Evolutionary conservation across 441 rosid genomes (phyloP).

Genomic region (Populus hybrid): DNA sequence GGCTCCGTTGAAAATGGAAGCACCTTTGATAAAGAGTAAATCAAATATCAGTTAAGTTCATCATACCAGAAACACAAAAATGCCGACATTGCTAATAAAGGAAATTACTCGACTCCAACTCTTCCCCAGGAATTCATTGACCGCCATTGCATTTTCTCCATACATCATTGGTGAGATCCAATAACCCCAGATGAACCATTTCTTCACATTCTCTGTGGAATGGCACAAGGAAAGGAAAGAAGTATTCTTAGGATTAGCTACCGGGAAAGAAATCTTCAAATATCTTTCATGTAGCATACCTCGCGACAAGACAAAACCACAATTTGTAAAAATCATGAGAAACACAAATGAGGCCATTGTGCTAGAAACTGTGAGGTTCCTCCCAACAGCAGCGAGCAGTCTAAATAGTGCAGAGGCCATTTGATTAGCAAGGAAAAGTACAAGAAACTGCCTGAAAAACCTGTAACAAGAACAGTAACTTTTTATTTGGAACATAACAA

Average conservation of each 20-base stretch:
- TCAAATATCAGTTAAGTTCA: background rate
- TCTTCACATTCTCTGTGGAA: conserved; percentile 46
- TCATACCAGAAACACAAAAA: background rate
- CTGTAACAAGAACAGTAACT: conserved; percentile 33
- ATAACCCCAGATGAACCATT: conserved; percentile 81
- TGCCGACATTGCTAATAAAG: background rate
- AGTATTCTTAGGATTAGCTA: background rate
- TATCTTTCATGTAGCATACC: conserved; percentile 26
- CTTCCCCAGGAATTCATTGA: conserved; percentile 70
- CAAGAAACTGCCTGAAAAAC: conserved; percentile 60
- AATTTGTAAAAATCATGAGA: conserved; percentile 47
- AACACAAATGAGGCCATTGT: conserved; percentile 62
- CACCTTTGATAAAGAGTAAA: conserved; percentile 22
- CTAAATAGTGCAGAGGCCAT: conserved; percentile 71
- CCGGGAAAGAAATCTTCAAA: background rate
- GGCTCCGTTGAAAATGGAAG: conserved; percentile 32
- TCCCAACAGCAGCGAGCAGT: conserved; percentile 50
- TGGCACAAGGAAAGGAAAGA: background rate
- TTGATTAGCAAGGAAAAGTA: conserved; percentile 51
- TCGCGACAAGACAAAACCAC: conserved; percentile 66
- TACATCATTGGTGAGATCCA: conserved; percentile 80
- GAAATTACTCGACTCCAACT: conserved; percentile 62
- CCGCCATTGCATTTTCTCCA: conserved; percentile 64
- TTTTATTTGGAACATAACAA: background rate
- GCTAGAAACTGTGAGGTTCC: conserved; percentile 64